Evolutionary conservation across 495 filamentous ascomycete genomes (phyloP), one percentile per base, ranked within the genome.

Genomic region (Xylaria bambusicola): DNA sequence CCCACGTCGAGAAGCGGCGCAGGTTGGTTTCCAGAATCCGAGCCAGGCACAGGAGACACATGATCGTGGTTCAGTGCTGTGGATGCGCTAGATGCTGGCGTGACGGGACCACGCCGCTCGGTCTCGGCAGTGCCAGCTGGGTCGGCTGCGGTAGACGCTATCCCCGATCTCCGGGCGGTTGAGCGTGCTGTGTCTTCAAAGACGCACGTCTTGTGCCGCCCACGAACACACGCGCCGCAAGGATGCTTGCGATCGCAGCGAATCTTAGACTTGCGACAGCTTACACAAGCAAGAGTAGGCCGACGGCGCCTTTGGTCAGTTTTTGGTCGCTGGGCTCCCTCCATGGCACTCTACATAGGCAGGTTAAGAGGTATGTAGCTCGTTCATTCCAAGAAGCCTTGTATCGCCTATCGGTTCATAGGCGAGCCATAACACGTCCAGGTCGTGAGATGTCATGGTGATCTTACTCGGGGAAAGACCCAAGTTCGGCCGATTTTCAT

Each of bases 151-250:
- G 38, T 12, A 6, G 56, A 58, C 23, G 54, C 17, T 57, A 57
- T 57, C 29, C 36, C 56, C 46, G 56, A 58, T 62, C 62, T 21
- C 65, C 66, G 57, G 56, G 62, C 24, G 55, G 61, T 26, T 13
- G 61, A 42, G 63, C 63, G 3, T 60, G 46, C 55, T 54, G 62
- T 51, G 50, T 59, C 35, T 45, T 63, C 42, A 47, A 79, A 82
- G 36, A 71, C 70, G 64, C 78, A 82, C 47, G 72, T 75, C 49
- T 73, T 70, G 24, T 68, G 75, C 65, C 71, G 73, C 45, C 74
- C 77, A 61, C 72, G 71, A 48, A 80, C 66, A 45, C 81, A 84
- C 45, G 82, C 80, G 52, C 72, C 80, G 58, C 80, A 84, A 5
- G 81, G 80, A 12, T 29, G 64, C 58, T 77, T 73, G 24, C 77